Evolutionary conservation across 257 asterid species (phyloP), one percentile per base, ranked within the genome.

Genomic region (Petrea volubilis): DNA sequence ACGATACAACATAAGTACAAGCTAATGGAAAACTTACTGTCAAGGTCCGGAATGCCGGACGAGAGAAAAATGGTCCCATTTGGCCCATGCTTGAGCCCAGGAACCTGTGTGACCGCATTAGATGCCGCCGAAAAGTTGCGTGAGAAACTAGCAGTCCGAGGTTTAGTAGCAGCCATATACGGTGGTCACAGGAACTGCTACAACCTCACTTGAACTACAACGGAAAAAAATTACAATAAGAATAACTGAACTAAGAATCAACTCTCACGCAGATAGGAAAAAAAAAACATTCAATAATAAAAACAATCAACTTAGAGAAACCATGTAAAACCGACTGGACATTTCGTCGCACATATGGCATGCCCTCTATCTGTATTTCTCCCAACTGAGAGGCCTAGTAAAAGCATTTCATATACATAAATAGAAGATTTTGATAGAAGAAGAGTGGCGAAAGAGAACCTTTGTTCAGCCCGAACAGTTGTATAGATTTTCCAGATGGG

Each of bases 21-120:
- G 66, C 67, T 13, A 41, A 47, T 24, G 9, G 18, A 36, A 74
- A 50, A 80, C 38, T 88, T 92, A 90, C 99, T 90, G 84, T 95
- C 97, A 12, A 95, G 91, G 77, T 95, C 98, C 21, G 85, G 77
- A 73, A 95, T 92, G 79, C 99, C 98, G 38, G 96, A 88, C 17
- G 99, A 92, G 63, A 95, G 87, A 70, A 84, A 85, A 81, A 80
- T 80, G 51, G 96, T 90, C 66, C 96, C 97, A 55, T 88, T 95
- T 12, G 95, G 97, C 27, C 99, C 99, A 74, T 67, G 90, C 90
- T 88, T 92, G 53, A 95, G 87, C 60, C 98, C 99, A 51, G 98
- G 91, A 77, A 79, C 79, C 47, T 79, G 91, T 17, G 96, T 38
- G 17, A 61, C 69, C 5, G 68, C 47, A 29, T 44, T 74, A 18